Conservation (phyloP, 352 stramenopile species). For the Blastocystis sp. region DNA sequence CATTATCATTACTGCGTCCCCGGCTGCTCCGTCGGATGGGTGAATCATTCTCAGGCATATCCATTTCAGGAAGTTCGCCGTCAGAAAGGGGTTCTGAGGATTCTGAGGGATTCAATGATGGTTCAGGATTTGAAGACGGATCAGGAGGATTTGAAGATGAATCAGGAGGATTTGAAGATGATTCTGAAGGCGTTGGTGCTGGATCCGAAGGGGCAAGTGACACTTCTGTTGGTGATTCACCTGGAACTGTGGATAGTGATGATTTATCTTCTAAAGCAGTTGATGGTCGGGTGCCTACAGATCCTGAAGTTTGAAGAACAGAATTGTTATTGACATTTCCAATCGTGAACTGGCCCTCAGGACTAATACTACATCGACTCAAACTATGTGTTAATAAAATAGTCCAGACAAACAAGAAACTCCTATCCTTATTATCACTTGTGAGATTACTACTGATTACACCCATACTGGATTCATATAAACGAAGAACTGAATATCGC, state of each 20-base stretch:
- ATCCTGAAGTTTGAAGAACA: background rate
- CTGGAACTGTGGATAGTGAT: too few species aligned
- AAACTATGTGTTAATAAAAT: background rate
- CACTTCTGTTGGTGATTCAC: too few species aligned
- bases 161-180: too few species aligned
- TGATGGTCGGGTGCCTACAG: background rate
- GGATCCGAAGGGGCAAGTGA: background rate
- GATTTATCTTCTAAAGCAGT: too few species aligned
- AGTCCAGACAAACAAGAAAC: background rate
- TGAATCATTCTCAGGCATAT: background rate
- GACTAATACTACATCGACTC: slow-evolving; percentile 43
- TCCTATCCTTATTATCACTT: slow-evolving; percentile 18
- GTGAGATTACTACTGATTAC: slow-evolving; percentile 37
- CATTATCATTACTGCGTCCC: too few species aligned
- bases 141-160: too few species aligned
- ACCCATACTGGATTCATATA: slow-evolving; percentile 43
- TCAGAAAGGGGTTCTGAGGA: too few species aligned
- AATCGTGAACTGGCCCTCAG: slow-evolving; percentile 40
- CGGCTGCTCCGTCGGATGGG: too few species aligned
- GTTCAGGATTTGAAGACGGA: too few species aligned
- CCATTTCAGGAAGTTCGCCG: background rate
- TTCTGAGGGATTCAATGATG: too few species aligned
- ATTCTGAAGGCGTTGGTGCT: background rate
- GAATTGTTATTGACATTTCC: background rate
- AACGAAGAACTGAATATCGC: slow-evolving; percentile 9